These are phyloP conservation scores for Myxozyma udenii DNA, from an alignment of 805 yeast genomes.

Conservation along the genomic window DNA sequence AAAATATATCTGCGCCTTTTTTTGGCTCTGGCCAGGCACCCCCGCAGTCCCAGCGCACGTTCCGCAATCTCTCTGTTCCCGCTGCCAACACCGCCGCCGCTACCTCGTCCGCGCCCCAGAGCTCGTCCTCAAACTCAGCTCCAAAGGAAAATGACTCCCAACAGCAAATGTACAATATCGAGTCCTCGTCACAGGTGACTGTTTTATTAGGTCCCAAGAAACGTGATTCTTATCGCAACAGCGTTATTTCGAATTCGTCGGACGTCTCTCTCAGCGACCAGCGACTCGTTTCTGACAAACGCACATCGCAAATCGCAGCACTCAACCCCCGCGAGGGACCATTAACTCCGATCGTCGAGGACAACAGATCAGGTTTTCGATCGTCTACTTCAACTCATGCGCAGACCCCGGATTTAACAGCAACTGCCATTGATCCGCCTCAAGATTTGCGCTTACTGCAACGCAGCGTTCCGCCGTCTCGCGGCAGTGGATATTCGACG, in stretches of 20 bases:
- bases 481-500: not conserved
- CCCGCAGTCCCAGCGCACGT: not conserved
- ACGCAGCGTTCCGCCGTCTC: not conserved
- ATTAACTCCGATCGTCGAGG: not conserved
- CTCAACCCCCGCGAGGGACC: not conserved
- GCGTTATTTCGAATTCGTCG: not conserved
- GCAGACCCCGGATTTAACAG: not conserved
- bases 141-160: too few species aligned
- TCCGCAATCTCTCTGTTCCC: not conserved
- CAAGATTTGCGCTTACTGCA: not conserved
- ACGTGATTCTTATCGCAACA: not conserved
- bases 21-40: not conserved
- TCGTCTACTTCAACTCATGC: not conserved
- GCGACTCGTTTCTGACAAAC: not conserved
- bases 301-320: not conserved
- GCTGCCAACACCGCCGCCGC: not conserved
- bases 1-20: constrained; percentile 4
- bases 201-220: not conserved
- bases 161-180: not conserved
- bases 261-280: not conserved
- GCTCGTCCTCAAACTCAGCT: not conserved
- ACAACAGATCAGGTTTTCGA: not conserved
- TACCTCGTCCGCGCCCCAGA: not conserved
- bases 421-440: not conserved
- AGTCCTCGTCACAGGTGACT: not conserved